Base-by-base conservation (phyloP, 2,329 filamentous ascomycete genomes). In the Neofusicoccum laricinum region DNA sequence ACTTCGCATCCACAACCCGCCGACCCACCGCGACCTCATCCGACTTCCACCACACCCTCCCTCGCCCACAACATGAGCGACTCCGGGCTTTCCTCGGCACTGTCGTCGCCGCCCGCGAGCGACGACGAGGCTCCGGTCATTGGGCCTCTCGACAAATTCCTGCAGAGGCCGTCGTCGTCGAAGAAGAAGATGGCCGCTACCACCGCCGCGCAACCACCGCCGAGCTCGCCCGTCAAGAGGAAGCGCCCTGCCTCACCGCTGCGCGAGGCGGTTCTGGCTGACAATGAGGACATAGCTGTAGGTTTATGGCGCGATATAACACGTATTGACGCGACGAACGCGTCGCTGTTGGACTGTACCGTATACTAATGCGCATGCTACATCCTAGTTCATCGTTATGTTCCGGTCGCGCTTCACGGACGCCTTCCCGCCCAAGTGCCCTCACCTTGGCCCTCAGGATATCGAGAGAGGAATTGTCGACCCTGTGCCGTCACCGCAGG, bases 391-490 rank as follows among this genome's bases (percentile, higher is more conserved):
- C 80, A 91, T 99, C 78, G 92, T 98, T 70, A 97, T 97, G 92
- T 99, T 98, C 80, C 88, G 94, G 77, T 90, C 91, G 78, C 92
- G 95, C 73, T 98, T 99, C 78, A 88, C 86, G 79, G 93, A 97
- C 66, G 90, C 88, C 66, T 95, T 99, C 70, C 90, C 93, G 53
- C 90, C 93, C 77, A 95, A 92, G 36, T 84, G 96, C 40, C 85
- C 91, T 69, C 91, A 97, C 75, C 92, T 96, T 70, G 95, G 95
- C 21, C 95, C 95, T 12, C 94, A 99, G 79, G 96, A 99, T 77
- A 86, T 99, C 66, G 95, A 99, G 79, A 85, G 86, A 76, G 95
- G 95, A 59, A 86, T 97, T 59, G 87, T 89, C 66, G 91, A 94
- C 75, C 80, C 85, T 55, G 80, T 89, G 21, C 93, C 94, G 2